Evolutionary conservation across 2,329 filamentous ascomycete genomes (phyloP), one percentile per base, ranked within the genome.

Genomic region (Cladosporium velox): DNA sequence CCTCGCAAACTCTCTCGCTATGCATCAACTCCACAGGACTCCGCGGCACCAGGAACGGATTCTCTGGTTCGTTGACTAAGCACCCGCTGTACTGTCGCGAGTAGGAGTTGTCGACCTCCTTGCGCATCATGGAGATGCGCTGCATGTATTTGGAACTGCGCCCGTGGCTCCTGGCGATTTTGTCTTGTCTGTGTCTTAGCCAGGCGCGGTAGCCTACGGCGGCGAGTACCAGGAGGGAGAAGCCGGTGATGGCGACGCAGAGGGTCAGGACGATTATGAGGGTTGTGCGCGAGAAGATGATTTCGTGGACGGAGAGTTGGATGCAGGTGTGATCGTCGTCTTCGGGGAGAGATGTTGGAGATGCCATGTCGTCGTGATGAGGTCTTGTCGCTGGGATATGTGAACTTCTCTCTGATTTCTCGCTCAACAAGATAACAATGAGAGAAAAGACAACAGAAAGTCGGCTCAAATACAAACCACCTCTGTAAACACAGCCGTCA

Each of bases 21-120:
- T 51, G 28, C 51, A 59, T 68, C 52, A 75, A 67, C 67, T 73
- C 72, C 18, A 75, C 69, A 1, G 73, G 70, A 62, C 69, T 69
- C 6, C 70, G 68, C 49, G 65, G 70, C 7, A 70, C 68, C 69
- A 74, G 67, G 44, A 72, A 70, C 35, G 72, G 73, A 65, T 73
- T 75, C 67, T 76, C 74, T 3, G 66, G 54, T n/a, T 64, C 64
- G 14, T 69, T 67, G n/a, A 67, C 52, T 21, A 69, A 65, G 35
- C 67, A 71, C 2, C 72, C 73, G 10, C 61, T 63, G 59, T 72
- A 75, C 35, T 72, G 68, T 11, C 67, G 54, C 4, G 65, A 67
- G 57, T 68, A 75, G 18, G 66, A 65, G 32, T 69, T 68, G 58
- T 76, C 74, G 44, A 75, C 65, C 49, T 71, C 69, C 35, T 72